Conservation (phyloP, 805 yeast genomes). For the Wickerhamomyces mucosus region DNA sequence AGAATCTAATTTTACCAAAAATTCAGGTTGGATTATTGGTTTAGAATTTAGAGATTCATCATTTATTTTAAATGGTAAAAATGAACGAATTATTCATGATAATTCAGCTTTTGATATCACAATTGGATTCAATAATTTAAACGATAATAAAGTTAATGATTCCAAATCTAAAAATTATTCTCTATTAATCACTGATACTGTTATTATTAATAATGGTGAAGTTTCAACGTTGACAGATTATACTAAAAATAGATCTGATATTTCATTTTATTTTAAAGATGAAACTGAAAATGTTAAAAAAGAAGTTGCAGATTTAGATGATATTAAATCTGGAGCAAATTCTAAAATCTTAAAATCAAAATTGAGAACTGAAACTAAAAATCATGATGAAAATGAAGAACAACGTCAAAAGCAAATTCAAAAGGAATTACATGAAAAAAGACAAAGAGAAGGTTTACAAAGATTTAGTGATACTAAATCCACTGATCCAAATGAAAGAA, state of each 20-base stretch:
- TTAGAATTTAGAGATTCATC: constrained; percentile 80
- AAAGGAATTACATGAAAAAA: constrained; percentile 68
- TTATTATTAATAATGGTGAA: constrained; percentile 49
- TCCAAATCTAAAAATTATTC: constrained; percentile 54
- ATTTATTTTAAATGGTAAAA: constrained; percentile 63
- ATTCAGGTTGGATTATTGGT: constrained; percentile 84
- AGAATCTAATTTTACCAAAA: constrained; percentile 56
- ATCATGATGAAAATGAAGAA: constrained; percentile 69
- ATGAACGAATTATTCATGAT: constrained; percentile 54
- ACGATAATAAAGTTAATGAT: constrained; percentile 34
- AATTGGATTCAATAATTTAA: constrained; percentile 64
- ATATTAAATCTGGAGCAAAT: constrained; percentile 21
- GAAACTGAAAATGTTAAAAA: constrained; percentile 37
- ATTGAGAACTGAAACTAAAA: constrained; percentile 65
- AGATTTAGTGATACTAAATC: constrained; percentile 77
- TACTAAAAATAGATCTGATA: constrained; percentile 60
- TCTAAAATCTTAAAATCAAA: constrained; percentile 73
- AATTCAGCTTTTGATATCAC: constrained; percentile 71
- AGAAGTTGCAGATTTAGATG: constrained; percentile 32
- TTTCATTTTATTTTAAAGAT: constrained; percentile 77
- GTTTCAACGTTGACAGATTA: constrained; percentile 65
- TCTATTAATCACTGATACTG: constrained; percentile 71
- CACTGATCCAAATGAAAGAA: constrained; percentile 45
- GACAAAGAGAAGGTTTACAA: constrained; percentile 80
- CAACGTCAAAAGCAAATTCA: constrained; percentile 78